Evolutionary conservation across 257 asterid species (phyloP), one percentile per base, ranked within the genome.

Genomic region (Nicotiana sylvestris): DNA sequence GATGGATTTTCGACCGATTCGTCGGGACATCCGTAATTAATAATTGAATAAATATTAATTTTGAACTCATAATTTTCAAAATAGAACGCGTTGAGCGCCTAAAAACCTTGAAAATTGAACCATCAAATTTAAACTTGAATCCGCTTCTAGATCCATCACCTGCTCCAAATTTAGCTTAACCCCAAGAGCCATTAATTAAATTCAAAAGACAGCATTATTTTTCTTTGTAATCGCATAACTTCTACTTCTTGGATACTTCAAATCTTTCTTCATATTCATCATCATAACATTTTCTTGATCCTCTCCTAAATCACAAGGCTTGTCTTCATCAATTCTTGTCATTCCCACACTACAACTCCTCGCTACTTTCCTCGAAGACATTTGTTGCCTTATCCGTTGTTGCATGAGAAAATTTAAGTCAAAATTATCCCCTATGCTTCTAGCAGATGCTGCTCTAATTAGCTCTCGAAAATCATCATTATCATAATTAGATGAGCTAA

Each of bases 241-340:
- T 88, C 60, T 90, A 78, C 97, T 94, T 78, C 97, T 90, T 0
- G 92, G 87, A 66, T 82, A 91, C 46, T 83, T 86, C 17, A 76
- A 25, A 2, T 85, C 86, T 13, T 72, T 82, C 49, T 87, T 89
- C 62, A 33, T 84, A 9, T 66, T 81, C 37, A 82, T 88, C 58
- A 30, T 18, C 12, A 62, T 72, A 72, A 51, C 82, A 61, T 46
- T 9, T 67, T 1, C 32, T 17, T 66, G 27, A 2, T 83, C 87
- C 18, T 88, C 94, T 9, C 86, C 89, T 51, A 86, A 86, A 84
- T 79, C 81, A 83, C 56, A 84, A 30, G 98, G 91, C 6, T 81
- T 81, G 2, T 96, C 98, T 60, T 96, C 99, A 61, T 94, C 98
- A 60, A 96, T 96, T 66, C 88, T 93, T 18, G 93, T 93, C 95